These are phyloP conservation scores for Fagopyrum homotropicum DNA, from an alignment of 148 eudicot species.

Conservation along the genomic window DNA sequence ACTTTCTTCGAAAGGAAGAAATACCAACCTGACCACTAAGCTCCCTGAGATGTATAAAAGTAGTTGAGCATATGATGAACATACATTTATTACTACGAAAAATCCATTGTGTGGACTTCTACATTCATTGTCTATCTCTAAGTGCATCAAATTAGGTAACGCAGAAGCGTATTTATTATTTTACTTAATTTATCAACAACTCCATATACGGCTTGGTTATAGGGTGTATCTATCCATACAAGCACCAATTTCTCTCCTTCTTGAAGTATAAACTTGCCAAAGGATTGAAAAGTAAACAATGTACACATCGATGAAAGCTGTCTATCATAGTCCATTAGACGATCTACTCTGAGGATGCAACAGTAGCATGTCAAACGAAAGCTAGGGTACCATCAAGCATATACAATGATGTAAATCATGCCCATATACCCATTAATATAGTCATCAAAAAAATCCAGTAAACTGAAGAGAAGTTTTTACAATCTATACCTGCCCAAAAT, in stretches of 20 bases:
- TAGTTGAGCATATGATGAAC: neutral
- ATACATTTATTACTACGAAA: neutral
- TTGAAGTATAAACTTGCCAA: constrained; percentile 87
- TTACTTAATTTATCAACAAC: constrained; percentile 96
- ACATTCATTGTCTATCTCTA: neutral
- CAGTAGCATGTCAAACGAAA: neutral
- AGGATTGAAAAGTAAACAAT: constrained; percentile 76
- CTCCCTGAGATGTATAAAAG: constrained; percentile 56
- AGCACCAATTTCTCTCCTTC: constrained; percentile 99
- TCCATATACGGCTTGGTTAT: constrained; percentile 97
- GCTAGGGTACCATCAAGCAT: constrained; percentile 3
- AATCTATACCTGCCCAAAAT: neutral
- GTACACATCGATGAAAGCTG: constrained; percentile 71
- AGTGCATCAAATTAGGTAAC: neutral
- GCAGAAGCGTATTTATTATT: neutral
- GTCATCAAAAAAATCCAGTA: neutral
- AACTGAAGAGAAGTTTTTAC: neutral
- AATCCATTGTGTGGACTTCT: neutral
- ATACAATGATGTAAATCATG: neutral
- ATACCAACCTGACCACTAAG: constrained; percentile 92
- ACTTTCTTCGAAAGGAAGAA: constrained; percentile 98
- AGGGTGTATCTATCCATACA: constrained; percentile 95
- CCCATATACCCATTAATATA: neutral
- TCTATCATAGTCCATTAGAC: constrained; percentile 37
- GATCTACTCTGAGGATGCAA: constrained; percentile 39